Percentiles rank a stretch among this genome's conserved stretches.
Conservation (phyloP, 495 filamentous ascomycete genomes). For the Xylaria bambusicola region DNA sequence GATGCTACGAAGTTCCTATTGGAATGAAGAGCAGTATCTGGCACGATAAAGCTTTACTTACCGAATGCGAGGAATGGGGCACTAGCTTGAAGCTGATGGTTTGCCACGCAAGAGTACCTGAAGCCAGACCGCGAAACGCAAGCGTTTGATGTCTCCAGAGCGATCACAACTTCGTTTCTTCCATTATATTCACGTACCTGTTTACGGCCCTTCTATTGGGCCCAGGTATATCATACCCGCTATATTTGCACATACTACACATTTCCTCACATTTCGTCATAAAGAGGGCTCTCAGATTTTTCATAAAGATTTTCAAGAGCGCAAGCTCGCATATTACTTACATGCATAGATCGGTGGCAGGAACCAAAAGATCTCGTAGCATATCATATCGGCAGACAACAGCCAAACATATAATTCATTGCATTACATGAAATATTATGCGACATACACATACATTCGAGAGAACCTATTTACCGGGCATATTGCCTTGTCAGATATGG, state of each 20-base stretch:
- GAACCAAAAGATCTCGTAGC: slow-evolving; percentile 25
- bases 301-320: slow-evolving; percentile 30
- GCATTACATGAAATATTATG: background rate
- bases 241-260: slow-evolving; percentile 16
- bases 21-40: slow-evolving; percentile 71
- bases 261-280: slow-evolving; percentile 2
- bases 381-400: background rate
- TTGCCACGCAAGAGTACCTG: slow-evolving; percentile 70
- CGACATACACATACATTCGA: no score
- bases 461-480: no score
- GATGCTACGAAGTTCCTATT: slow-evolving; percentile 77
- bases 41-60: slow-evolving; percentile 71
- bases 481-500: no score
- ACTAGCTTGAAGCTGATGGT: slow-evolving; percentile 89
- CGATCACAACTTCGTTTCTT: background rate
- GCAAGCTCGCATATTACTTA: slow-evolving; percentile 30
- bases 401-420: background rate
- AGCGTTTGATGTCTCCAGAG: slow-evolving; percentile 39
- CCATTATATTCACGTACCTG: background rate
- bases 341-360: slow-evolving; percentile 23
- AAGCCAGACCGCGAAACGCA: slow-evolving; percentile 41
- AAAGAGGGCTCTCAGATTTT: slow-evolving; percentile 24
- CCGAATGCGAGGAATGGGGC: slow-evolving; percentile 82
- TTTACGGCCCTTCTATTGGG: background rate
- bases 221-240: background rate